Base-by-base conservation (phyloP, 31 red algal species). In the Endocladia muricata region DNA sequence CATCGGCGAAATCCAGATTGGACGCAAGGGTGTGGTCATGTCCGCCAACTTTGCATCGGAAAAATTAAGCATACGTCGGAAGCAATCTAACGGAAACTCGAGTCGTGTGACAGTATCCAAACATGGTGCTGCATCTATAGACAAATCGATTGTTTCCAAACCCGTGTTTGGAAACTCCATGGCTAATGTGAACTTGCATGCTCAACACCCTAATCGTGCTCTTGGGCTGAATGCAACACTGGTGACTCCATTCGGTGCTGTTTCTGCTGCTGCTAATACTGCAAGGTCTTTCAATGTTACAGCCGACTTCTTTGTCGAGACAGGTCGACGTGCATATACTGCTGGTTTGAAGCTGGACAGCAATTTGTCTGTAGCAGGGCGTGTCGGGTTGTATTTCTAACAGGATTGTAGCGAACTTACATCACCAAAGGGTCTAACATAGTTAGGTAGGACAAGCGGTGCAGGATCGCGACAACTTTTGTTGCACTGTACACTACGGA, bases 1-100 rank as follows among this genome's bases (percentile, higher is more conserved):
- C 4, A 8, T 67, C n/a, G 61, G 61, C 6, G 61, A 67, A 17
- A 33, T 67, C 19, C 61, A 67, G 39, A 23, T 67, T 67, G 61
- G 61, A 3, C 61, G 61, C 17, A 35, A 33, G 3, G 61, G 61
- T 19, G 21, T 67, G 23, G 61, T 21, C 25, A 19, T 67, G 3
- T 67, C 61, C 39, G 61, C 61, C 9, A 19, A 37, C 33, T 67
- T 26, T 26, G 30, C 25, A 67, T 21, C 32, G 21, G 30, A 26
- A 17, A 67, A 33, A 33, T 4, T 67, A 6, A 67, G 61, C 39
- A n/a, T 67, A 19, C 32, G 39, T 8, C 61, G 39, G 34, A 67
- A 37, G 33, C 32, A 35, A 8, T 36, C 28, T n/a, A 67, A 67
- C 39, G 61, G 61, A 29, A 37, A 35, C 33, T 32, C 33, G 33